Conservation (phyloP, 1,139 yeast genomes). For the Geotrichum fermentans region DNA sequence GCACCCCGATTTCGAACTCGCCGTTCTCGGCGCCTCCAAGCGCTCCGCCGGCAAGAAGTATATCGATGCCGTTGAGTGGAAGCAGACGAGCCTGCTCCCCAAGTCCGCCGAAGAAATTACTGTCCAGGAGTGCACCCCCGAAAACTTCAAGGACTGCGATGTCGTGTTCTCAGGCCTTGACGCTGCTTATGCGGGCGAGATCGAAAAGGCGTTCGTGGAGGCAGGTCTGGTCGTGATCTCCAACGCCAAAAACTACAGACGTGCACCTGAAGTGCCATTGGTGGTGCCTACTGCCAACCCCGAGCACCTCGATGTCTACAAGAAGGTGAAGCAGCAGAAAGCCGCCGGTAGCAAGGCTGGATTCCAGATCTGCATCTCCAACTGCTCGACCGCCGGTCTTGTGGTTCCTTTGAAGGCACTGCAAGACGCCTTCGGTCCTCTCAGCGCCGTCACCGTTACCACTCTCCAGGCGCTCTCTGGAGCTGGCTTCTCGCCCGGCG, state of each 20-base stretch:
- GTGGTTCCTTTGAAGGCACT: constrained; percentile 95
- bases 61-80: constrained; percentile 87
- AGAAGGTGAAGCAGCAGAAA: constrained; percentile 44
- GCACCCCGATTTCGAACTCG: constrained; percentile 85
- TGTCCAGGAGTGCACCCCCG: constrained; percentile 75
- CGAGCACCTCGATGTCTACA: constrained; percentile 80
- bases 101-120: constrained; percentile 53
- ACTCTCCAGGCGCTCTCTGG: constrained; percentile 97
- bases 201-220: constrained; percentile 75
- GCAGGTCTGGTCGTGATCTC: constrained; percentile 82
- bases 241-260: constrained; percentile 93
- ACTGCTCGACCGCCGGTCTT: constrained; percentile 96
- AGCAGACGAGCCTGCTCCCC: constrained; percentile 83
- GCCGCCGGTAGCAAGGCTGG: constrained; percentile 54
- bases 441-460: constrained; percentile 79
- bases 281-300: constrained; percentile 94
- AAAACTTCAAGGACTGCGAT: constrained; percentile 80
- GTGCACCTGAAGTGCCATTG: constrained; percentile 81
- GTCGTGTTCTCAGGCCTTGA: constrained; percentile 93
- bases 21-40: constrained; percentile 85
- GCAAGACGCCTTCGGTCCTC: constrained; percentile 82
- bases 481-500: constrained; percentile 98
- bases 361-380: constrained; percentile 87
- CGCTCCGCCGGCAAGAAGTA: constrained; percentile 91
- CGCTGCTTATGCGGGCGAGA: constrained; percentile 87